phyloP scores from a whole-genome alignment of 371 early-diverging fungal genomes.

The Rhizomucor pusillus region DNA sequence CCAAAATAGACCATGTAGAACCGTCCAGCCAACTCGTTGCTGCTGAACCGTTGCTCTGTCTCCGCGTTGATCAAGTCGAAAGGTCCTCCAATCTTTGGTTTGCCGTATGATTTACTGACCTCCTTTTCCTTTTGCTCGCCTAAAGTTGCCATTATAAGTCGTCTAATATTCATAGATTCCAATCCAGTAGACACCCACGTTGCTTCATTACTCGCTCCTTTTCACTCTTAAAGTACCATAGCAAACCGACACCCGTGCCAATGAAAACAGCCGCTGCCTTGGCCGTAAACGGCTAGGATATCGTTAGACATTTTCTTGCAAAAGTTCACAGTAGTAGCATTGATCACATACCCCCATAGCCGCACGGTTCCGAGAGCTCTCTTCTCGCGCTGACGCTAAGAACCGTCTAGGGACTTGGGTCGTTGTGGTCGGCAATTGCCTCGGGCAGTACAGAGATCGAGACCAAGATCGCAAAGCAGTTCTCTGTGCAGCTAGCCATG shows the following conservation, averaged over 20 bases:
- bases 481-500: too few relatives aligned
- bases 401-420: not conserved
- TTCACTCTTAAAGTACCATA: conserved; percentile 61
- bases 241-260: conserved; percentile 58
- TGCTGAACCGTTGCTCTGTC: conserved; percentile 30
- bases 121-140: conserved; percentile 38
- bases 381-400: conserved; percentile 2
- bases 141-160: not conserved
- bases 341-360: conserved; percentile 11
- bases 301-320: not conserved
- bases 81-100: conserved; percentile 92
- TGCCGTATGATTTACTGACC: conserved; percentile 55
- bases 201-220: conserved; percentile 54
- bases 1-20: conserved; percentile 95
- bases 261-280: conserved; percentile 54
- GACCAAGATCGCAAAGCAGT: too few relatives aligned
- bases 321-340: not conserved
- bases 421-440: too few relatives aligned
- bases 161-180: not conserved
- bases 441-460: too few relatives aligned
- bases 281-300: conserved; percentile 40
- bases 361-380: conserved; percentile 9
- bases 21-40: conserved; percentile 65
- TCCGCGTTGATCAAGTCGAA: conserved; percentile 83
- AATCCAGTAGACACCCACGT: conserved; percentile 33